These are phyloP conservation scores for Pezicula radicicola DNA, from an alignment of 2,329 filamentous ascomycete genomes.

Conservation along the genomic window DNA sequence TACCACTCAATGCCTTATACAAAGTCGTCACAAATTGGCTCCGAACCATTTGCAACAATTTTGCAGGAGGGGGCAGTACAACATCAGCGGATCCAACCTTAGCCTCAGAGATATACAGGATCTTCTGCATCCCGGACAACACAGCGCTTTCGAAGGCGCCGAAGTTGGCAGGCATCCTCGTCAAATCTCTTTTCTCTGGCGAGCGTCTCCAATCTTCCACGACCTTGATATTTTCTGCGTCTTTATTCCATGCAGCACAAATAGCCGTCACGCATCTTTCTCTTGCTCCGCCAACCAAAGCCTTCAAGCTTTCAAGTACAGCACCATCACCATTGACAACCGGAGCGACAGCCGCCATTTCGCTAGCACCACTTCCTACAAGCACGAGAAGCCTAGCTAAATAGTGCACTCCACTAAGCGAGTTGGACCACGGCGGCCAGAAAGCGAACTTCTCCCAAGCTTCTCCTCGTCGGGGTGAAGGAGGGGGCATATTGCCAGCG, in stretches of 20 bases:
- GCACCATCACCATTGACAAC: slow-evolving; percentile 53
- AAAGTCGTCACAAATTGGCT: slow-evolving; percentile 90
- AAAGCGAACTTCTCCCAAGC: slow-evolving; percentile 93
- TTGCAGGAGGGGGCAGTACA: slow-evolving; percentile 78
- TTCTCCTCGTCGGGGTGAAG: slow-evolving; percentile 76
- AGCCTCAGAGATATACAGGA: slow-evolving; percentile 87
- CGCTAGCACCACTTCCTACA: slow-evolving; percentile 81
- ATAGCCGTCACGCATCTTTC: slow-evolving; percentile 84
- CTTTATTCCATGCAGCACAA: slow-evolving; percentile 87
- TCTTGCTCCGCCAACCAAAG: slow-evolving; percentile 72
- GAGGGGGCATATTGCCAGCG: slow-evolving; percentile 69
- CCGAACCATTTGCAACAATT: slow-evolving; percentile 85
- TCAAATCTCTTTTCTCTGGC: slow-evolving; percentile 78
- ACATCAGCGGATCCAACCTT: slow-evolving; percentile 74
- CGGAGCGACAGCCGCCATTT: slow-evolving; percentile 74
- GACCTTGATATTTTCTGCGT: slow-evolving; percentile 88
- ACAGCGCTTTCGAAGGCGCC: slow-evolving; percentile 80
- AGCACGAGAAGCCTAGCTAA: slow-evolving; percentile 77
- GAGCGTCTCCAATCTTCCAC: slow-evolving; percentile 92
- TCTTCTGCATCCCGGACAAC: slow-evolving; percentile 86
- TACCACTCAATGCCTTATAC: slow-evolving; percentile 90
- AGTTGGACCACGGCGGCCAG: slow-evolving; percentile 92
- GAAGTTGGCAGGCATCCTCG: slow-evolving; percentile 86
- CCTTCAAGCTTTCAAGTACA: slow-evolving; percentile 69
- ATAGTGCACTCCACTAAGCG: slow-evolving; percentile 87